phyloP scores from a whole-genome alignment of 2,329 filamentous ascomycete genomes.

The Hymenoscyphus albidus region DNA sequence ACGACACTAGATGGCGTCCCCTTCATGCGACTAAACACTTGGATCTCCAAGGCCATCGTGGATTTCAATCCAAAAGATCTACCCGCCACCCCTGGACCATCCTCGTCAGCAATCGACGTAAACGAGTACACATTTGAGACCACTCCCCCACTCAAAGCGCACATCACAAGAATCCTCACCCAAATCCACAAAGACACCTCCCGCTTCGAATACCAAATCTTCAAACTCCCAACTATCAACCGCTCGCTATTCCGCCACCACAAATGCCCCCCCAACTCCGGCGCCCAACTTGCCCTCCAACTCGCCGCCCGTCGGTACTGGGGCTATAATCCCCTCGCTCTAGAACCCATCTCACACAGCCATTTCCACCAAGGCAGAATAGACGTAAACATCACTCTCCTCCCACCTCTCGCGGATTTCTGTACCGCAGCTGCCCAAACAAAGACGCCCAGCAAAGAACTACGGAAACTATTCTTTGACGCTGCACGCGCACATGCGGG shows the following conservation, averaged over 20 bases:
- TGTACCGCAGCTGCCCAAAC: background rate
- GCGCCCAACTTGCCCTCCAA: conserved; percentile 10
- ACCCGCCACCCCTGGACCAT: too few relatives aligned
- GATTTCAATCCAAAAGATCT: background rate
- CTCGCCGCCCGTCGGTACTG: conserved; percentile 9
- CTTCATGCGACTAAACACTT: conserved; percentile 17
- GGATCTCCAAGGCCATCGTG: conserved; percentile 11
- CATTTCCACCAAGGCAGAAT: conserved; percentile 11
- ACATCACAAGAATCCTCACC: background rate
- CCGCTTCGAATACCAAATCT: background rate
- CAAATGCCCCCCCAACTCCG: conserved; percentile 9
- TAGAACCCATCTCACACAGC: conserved; percentile 1
- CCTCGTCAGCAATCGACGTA: background rate
- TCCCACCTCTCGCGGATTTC: background rate
- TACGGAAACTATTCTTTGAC: conserved; percentile 2
- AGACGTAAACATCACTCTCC: background rate
- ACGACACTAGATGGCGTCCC: conserved; percentile 25
- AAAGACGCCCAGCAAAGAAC: background rate
- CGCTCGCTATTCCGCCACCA: background rate
- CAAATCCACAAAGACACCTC: background rate
- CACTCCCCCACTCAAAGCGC: background rate
- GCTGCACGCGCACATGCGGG: conserved; percentile 1
- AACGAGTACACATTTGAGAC: conserved; percentile 2
- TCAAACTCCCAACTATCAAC: background rate
- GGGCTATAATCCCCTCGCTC: background rate